Base-by-base conservation (phyloP, 768 basidiomycete genomes). In the Trametes gibbosa region DNA sequence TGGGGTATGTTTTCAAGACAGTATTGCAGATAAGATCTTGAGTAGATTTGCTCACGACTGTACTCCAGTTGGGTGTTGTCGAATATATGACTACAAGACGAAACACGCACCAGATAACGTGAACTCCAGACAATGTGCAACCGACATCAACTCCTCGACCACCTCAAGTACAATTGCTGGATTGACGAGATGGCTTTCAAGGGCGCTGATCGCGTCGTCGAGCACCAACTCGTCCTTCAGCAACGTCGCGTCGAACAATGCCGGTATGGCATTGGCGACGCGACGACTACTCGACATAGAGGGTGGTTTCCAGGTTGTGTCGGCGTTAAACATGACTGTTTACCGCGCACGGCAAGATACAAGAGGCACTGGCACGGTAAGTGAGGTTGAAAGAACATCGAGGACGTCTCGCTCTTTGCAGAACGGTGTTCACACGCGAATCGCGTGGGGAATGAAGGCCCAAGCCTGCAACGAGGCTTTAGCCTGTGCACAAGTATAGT, bases 1-100 rank as follows among this genome's bases (percentile, higher is more conserved):
- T 23, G 16, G 60, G 60, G 9, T 58, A 53, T 10, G n/a, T 21
- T 12, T 39, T 27, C 5, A 60, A n/a, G 39, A 64, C 53, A 17
- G 27, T 16, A 21, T 49, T 17, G 16, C 32, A 12, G 8, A 64
- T 13, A 5, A 25, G 17, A 9, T 48, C 16, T 2, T 39, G 24
- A 2, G 39, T 42, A 3, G 19, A 14, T 6, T 60, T 41, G 51
- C 39, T 45, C 6, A 50, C 27, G 17, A 35, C 62, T 63, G 13
- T 10, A 14, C 24, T 9, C 9, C 23, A 27, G 51, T 21, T 5
- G 34, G 41, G 24, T 17, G 19, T 16, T 16, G 21, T 37, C 14
- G 34, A 10, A 13, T n/a, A 16, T 21, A 48, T n/a, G 14, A 39
- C 12, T n/a, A 13, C 12, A 46, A 2, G 23, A 54, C 29, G 37